Evolutionary conservation across 306 rosid genomes (phyloP), one percentile per base, ranked within the genome.

Genomic region (Arachis hypogaea): DNA sequence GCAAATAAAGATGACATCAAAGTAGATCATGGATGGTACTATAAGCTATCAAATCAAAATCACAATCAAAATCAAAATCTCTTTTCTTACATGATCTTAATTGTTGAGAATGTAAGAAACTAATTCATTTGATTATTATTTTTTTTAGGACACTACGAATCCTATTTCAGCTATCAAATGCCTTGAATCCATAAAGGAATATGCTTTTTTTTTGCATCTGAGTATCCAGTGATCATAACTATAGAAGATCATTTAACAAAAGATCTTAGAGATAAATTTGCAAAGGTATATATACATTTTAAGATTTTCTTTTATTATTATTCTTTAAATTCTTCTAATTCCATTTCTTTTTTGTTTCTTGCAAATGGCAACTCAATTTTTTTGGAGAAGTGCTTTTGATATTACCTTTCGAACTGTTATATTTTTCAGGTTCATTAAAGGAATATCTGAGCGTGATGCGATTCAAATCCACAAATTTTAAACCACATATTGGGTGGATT

Each of bases 11-110:
- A 91, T 54, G 88, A 89, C 18, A 86, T 94, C 64, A 82, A 79
- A 82, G 96, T 94, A 64, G 90, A 69, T 75, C 98, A 94, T 83
- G 98, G 98, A 83, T 88, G 98, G 98, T 93, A 89, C 47, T 10
- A 2, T 51, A 50, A 62, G 56, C 46, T 65, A 14, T 14, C 14
- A 14, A 14, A 14, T 14, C 14, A 14, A 14, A 14, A 14, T 14
- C 14, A 14, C 14, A 14, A 12, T 1, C 1, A 8, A 1, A 40
- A 4, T 36, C 28, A 50, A 67, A 67, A 1, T 22, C 42, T 41
- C 7, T 46, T 73, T 40, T 36, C 72, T 10, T 1, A 40, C 30
- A 68, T 22, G 72, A 14, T 69, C 68, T 54, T 68, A 38, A 9
- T 54, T 66, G 6, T 41, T 61, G 45, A 3, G 12, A 12, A 50